These are phyloP conservation scores for Colletotrichum gloeosporioides DNA, from an alignment of 2,329 filamentous ascomycete genomes.

Conservation along the genomic window DNA sequence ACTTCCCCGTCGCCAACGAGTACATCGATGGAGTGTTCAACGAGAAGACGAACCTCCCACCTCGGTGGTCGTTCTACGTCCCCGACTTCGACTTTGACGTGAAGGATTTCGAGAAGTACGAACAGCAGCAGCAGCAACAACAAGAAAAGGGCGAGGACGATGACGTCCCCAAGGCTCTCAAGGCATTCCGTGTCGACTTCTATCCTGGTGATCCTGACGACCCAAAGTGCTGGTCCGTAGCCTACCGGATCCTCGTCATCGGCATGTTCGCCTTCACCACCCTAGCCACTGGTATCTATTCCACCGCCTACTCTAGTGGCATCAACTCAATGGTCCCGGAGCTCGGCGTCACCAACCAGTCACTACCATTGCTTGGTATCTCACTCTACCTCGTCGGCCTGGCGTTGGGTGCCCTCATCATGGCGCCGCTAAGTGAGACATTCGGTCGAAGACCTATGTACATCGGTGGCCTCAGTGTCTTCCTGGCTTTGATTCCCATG, in stretches of 20 bases:
- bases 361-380: conserved; percentile 61
- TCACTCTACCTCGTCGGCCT: conserved; percentile 68
- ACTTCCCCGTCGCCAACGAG: conserved; percentile 20
- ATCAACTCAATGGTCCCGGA: conserved; percentile 4
- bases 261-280: conserved; percentile 19
- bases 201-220: conserved; percentile 57
- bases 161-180: not conserved
- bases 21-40: conserved; percentile 24
- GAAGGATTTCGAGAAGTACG: conserved; percentile 12
- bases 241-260: conserved; percentile 2
- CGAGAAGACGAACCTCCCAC: conserved; percentile 22
- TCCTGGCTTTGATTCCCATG: conserved; percentile 60
- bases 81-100: conserved; percentile 24
- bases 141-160: not conserved
- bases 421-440: conserved; percentile 64
- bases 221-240: conserved; percentile 38
- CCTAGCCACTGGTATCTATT: conserved; percentile 14
- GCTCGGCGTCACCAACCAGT: conserved; percentile 34
- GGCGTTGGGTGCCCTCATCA: conserved; percentile 62
- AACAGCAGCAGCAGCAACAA: not conserved
- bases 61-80: conserved; percentile 23
- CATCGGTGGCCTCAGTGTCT: conserved; percentile 56
- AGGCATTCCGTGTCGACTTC: conserved; percentile 64
- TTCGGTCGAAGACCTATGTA: conserved; percentile 61
- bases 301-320: conserved; percentile 7